Evolutionary conservation across 768 basidiomycete species (phyloP), one percentile per base, ranked within the genome.

Genomic region (Lactarius trivialis): DNA sequence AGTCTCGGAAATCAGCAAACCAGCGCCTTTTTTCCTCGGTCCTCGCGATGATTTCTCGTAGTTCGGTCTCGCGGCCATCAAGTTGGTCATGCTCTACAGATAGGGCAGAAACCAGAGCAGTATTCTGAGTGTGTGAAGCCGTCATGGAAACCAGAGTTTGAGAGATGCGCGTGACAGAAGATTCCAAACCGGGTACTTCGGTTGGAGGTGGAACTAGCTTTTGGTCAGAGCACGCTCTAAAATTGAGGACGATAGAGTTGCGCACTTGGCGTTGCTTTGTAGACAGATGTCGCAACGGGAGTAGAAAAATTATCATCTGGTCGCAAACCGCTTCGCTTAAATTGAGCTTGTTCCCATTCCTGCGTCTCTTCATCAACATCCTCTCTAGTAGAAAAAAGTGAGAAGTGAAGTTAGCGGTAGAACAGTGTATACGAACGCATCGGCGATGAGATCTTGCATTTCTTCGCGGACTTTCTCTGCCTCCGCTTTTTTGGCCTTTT

Each of bases 271-370:
- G 86, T 79, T 49, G 92, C 78, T 67, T 82, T 86, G 69, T 94
- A 93, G 2, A 79, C 75, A 54, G 79, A 76, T 65, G 87, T 88
- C 26, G 68, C 70, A 55, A 78, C 76, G 7, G 73, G 65, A 26
- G 73, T 70, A 48, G 75, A 69, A 65, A 71, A 28, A 65, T 68
- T 33, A 9, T 78, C 76, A 30, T 78, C 71, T n/a, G 75, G 71
- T 28, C 72, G 72, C 64, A 83, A 81, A 3, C 86, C 90, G 9
- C 88, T 89, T 60, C 92, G 80, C 28, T 89, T 84, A 30, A 92
- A 75, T 68, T 94, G 92, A 60, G 88, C 89, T 63, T 82, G 81
- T 69, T 93, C 91, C 92, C 92, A 94, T 73, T 93, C 88, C 11
- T 80, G 77, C 0, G 87, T 83, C 70, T 93, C 91, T 71, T 94